These are phyloP conservation scores for Leccinellum albellum DNA, from an alignment of 768 basidiomycete genomes.

Conservation along the genomic window DNA sequence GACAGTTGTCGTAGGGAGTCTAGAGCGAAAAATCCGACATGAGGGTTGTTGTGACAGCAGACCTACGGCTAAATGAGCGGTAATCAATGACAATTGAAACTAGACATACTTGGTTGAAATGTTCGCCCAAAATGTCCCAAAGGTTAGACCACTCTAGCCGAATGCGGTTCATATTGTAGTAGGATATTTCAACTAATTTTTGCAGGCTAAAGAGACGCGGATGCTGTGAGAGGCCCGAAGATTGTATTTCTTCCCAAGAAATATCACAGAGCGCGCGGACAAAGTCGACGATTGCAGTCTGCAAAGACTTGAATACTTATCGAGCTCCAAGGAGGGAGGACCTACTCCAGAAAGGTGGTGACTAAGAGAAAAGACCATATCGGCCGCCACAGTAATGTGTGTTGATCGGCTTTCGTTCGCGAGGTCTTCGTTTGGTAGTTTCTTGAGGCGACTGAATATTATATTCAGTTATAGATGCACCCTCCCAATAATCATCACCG, in stretches of 20 bases:
- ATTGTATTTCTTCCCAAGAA: slow-evolving; percentile 99
- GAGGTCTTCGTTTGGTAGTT: slow-evolving; percentile 84
- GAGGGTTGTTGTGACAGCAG: slow-evolving; percentile 95
- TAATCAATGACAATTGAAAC: background rate
- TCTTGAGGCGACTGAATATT: slow-evolving; percentile 41
- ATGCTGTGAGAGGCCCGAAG: slow-evolving; percentile 89
- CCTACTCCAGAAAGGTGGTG: slow-evolving; percentile 92
- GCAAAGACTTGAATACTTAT: slow-evolving; percentile 9
- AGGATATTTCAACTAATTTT: slow-evolving; percentile 97
- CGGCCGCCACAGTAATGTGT: slow-evolving; percentile 96
- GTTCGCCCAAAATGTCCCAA: slow-evolving; percentile 97
- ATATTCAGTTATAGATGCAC: slow-evolving; percentile 5
- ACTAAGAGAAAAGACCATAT: slow-evolving; percentile 98
- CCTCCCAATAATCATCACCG: slow-evolving; percentile 23
- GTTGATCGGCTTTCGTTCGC: slow-evolving; percentile 96
- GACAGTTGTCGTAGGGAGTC: slow-evolving; percentile 95
- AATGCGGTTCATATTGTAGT: slow-evolving; percentile 99
- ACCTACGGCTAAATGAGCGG: slow-evolving; percentile 51
- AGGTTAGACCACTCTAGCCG: slow-evolving; percentile 97
- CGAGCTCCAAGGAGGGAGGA: slow-evolving; percentile 9
- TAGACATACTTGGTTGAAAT: slow-evolving; percentile 84
- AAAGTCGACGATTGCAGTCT: slow-evolving; percentile 98
- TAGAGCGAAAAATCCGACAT: slow-evolving; percentile 94
- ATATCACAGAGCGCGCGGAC: slow-evolving; percentile 94
- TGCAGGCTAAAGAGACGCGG: slow-evolving; percentile 95